Conservation (phyloP, 2,329 filamentous ascomycete genomes). For the Graphilbum fragrans region DNA sequence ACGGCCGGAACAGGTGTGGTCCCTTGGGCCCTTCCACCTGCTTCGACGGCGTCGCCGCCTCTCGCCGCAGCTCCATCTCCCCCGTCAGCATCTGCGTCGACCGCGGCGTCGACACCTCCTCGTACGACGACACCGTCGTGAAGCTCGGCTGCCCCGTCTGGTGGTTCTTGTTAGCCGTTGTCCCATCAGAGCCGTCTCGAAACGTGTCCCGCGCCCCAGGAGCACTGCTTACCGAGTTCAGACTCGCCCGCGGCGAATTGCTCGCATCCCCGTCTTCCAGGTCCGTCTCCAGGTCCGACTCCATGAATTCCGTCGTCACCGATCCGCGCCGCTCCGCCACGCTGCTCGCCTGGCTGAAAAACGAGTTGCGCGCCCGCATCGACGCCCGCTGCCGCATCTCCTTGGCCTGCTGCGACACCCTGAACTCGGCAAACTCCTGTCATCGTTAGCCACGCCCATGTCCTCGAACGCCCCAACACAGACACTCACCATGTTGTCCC, state of each 20-base stretch:
- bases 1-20: slow-evolving; percentile 74
- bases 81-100: slow-evolving; percentile 46
- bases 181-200: slow-evolving; percentile 2
- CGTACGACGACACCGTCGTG: slow-evolving; percentile 77
- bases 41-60: slow-evolving; percentile 27
- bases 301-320: slow-evolving; percentile 64
- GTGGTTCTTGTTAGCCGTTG: slow-evolving; percentile 7
- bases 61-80: not conserved
- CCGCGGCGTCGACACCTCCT: slow-evolving; percentile 69
- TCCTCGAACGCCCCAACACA: too few relatives aligned
- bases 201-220: too few relatives aligned
- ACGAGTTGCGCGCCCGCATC: slow-evolving; percentile 35
- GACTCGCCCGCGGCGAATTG: slow-evolving; percentile 53
- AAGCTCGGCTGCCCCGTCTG: slow-evolving; percentile 63
- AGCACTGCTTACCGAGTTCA: slow-evolving; percentile 52
- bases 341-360: slow-evolving; percentile 44
- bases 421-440: not conserved
- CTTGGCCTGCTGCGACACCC: slow-evolving; percentile 22
- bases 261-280: slow-evolving; percentile 46
- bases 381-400: slow-evolving; percentile 40
- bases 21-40: slow-evolving; percentile 70
- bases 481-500: too few relatives aligned
- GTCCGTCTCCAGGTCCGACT: slow-evolving; percentile 58
- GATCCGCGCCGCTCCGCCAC: slow-evolving; percentile 50
- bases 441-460: too few relatives aligned